Evolutionary conservation across 768 basidiomycete species (phyloP), one percentile per base, ranked within the genome.

Genomic region (Phylloporus sp.): DNA sequence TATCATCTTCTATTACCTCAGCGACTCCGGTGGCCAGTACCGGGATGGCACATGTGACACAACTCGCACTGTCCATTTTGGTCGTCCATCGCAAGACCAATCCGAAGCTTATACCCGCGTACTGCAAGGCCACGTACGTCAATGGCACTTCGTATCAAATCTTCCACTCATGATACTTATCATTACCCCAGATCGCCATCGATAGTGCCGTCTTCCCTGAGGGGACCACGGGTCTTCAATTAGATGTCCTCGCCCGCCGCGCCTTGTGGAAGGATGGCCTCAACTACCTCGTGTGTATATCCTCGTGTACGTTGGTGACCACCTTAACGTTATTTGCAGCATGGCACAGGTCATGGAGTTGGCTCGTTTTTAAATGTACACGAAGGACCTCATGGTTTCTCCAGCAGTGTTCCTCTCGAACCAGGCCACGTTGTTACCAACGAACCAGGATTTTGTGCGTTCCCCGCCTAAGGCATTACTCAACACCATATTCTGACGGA

Each of bases 391-490:
- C 83, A 92, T 52, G 81, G 86, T 35, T 91, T 95, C 71, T 77
- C 81, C 20, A 83, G 77, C 61, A 75, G 75, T 35, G 76, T 84
- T 27, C 79, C 89, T 3, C 78, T 97, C 28, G 75, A 78, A 22
- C 82, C 84, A n/a, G 97, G 97, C 11, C 85, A 97, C 68, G 84
- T 95, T 59, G 83, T 95, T 52, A 93, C 93, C 42, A 95, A 97
- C 61, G 94, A 97, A 70, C 95, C 94, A 42, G 94, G 93, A 0
- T 95, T 84, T 70, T 95, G 87, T 91, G 64, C 67, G 87, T 79
- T 29, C 50, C 12, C 22, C 40, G 24, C 18, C 49, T 28, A 22
- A 38, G 49, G 15, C 22, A 62, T 54, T 55, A 54, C 46, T 46
- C 18, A 27, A 51, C 54, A n/a, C n/a, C 28, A 43, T 44, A 59